These are phyloP conservation scores for Pseudonectria foliicola DNA, from an alignment of 2,329 filamentous ascomycete genomes.

Conservation along the genomic window DNA sequence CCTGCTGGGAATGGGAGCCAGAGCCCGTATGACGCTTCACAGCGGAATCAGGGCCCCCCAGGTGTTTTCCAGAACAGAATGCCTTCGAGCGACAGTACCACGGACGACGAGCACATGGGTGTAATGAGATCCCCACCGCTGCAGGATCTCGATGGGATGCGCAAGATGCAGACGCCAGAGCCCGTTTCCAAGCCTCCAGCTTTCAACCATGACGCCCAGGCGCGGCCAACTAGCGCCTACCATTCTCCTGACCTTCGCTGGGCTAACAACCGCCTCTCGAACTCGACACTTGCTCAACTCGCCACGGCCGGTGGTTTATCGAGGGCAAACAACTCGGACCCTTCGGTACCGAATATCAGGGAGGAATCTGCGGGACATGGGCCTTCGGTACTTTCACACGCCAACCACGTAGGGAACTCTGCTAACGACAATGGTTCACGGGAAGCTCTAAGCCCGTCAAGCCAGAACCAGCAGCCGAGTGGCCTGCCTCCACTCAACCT, in stretches of 20 bases:
- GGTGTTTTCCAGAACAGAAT: conserved; percentile 38
- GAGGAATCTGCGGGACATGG: conserved; percentile 30
- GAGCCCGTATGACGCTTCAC: conserved; percentile 24
- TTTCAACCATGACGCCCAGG: conserved; percentile 68
- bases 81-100: conserved; percentile 44
- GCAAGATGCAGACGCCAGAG: conserved; percentile 57
- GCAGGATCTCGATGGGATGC: conserved; percentile 47
- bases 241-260: conserved; percentile 71
- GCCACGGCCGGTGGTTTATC: conserved; percentile 57
- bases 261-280: conserved; percentile 78
- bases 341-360: conserved; percentile 22
- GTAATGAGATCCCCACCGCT: conserved; percentile 31
- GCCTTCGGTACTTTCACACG: conserved; percentile 45
- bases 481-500: conserved; percentile 35
- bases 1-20: conserved; percentile 18
- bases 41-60: conserved; percentile 29
- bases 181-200: conserved; percentile 72
- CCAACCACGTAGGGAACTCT: conserved; percentile 42
- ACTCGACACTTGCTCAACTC: conserved; percentile 73
- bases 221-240: conserved; percentile 62
- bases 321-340: conserved; percentile 30
- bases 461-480: conserved; percentile 27
- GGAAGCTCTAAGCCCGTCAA: conserved; percentile 42
- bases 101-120: conserved; percentile 44
- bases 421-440: conserved; percentile 48